Conservation (phyloP, 352 stramenopile species). For the Phytophthora aleatoria region DNA sequence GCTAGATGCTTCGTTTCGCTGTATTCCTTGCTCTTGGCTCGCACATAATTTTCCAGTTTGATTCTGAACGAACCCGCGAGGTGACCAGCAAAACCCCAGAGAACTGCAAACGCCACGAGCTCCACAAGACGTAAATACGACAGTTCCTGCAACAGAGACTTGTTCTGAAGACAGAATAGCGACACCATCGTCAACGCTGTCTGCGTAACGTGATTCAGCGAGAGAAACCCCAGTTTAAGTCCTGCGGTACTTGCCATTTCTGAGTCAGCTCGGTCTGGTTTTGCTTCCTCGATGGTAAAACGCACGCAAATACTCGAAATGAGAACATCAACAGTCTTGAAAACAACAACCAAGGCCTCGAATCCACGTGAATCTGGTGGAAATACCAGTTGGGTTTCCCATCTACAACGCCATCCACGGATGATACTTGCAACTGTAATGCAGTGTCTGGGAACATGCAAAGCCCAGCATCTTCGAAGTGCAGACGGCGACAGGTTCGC, state of each 20-base stretch:
- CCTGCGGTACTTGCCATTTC: neutral
- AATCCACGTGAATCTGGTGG: slow-evolving; percentile 15
- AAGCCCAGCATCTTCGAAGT: slow-evolving; percentile 22
- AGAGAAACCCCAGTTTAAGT: slow-evolving; percentile 40
- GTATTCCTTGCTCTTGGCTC: slow-evolving; percentile 42
- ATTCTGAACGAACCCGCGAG: slow-evolving; percentile 38
- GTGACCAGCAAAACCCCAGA: slow-evolving; percentile 61
- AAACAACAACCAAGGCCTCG: slow-evolving; percentile 32
- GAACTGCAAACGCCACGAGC: slow-evolving; percentile 48
- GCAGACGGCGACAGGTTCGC: slow-evolving; percentile 28
- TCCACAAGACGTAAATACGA: slow-evolving; percentile 32
- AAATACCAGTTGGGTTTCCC: slow-evolving; percentile 29
- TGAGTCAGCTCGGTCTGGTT: neutral
- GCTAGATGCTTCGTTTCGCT: slow-evolving; percentile 39
- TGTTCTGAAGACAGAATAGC: slow-evolving; percentile 45
- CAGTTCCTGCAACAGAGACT: slow-evolving; percentile 38
- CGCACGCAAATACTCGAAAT: slow-evolving; percentile 34
- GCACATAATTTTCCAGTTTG: slow-evolving; percentile 58
- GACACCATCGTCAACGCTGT: slow-evolving; percentile 41
- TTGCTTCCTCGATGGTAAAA: slow-evolving; percentile 35
- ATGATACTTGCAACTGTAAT: slow-evolving; percentile 34
- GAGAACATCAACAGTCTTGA: slow-evolving; percentile 33
- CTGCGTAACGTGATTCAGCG: slow-evolving; percentile 50
- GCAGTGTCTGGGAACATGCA: slow-evolving; percentile 21
- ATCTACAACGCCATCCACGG: slow-evolving; percentile 18